Percentiles rank a stretch among this genome's conserved stretches.
phyloP scores from a whole-genome alignment of 2,329 filamentous ascomycete genomes.

The Ophiobolus disseminans region DNA sequence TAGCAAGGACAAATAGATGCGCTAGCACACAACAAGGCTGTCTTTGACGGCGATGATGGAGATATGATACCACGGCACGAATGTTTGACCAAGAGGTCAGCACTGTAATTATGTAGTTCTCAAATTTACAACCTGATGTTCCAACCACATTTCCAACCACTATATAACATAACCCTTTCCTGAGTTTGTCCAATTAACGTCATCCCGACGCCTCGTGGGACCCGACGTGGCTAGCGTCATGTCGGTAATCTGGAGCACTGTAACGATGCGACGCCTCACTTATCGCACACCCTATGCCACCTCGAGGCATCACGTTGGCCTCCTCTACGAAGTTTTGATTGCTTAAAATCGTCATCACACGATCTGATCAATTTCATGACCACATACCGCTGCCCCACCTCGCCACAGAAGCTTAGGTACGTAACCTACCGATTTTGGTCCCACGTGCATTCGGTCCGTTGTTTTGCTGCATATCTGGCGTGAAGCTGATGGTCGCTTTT shows the following conservation, averaged over 20 bases:
- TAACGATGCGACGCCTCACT: conserved; percentile 19
- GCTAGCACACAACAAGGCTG: background rate
- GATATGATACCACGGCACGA: conserved; percentile 35
- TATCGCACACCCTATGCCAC: conserved; percentile 29
- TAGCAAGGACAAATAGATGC: conserved; percentile 38
- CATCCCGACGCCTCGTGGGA: conserved; percentile 21
- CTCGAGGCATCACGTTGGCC: conserved; percentile 5
- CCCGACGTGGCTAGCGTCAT: conserved; percentile 22
- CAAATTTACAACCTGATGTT: conserved; percentile 5
- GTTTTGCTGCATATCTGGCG: too few relatives aligned
- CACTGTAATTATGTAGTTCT: conserved; percentile 7
- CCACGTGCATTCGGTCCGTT: too few relatives aligned
- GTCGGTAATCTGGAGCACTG: conserved; percentile 17
- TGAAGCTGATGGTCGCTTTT: too few relatives aligned
- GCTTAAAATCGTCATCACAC: background rate
- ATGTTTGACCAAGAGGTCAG: conserved; percentile 7
- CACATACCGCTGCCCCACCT: background rate
- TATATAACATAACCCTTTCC: background rate
- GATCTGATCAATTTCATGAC: background rate
- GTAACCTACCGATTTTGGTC: too few relatives aligned
- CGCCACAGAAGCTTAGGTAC: background rate
- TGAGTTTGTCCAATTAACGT: conserved; percentile 31
- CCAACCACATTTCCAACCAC: background rate
- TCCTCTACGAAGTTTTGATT: background rate
- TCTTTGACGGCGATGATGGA: conserved; percentile 12